Evolutionary conservation across 2,329 filamentous ascomycete genomes (phyloP).

Genomic region (Fusarium incarnatum): DNA sequence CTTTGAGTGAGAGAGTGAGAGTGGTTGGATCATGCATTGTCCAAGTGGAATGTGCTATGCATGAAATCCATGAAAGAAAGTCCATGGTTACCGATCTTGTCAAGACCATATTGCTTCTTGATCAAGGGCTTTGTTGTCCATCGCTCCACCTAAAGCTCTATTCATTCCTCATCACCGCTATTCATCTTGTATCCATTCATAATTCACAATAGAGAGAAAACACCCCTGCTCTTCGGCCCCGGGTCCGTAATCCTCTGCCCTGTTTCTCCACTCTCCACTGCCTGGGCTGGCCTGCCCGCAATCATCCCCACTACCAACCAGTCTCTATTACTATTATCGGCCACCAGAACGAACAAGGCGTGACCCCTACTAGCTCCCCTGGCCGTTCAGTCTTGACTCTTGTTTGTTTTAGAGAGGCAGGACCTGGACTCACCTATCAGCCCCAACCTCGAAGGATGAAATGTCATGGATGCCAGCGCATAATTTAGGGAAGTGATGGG

Average conservation of each 20-base stretch:
- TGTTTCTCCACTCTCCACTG: slow-evolving; percentile 41
- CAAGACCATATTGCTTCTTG: slow-evolving; percentile 2
- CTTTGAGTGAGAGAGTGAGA: slow-evolving; percentile 8
- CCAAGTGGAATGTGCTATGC: slow-evolving; percentile 27
- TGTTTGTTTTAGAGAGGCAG: slow-evolving; percentile 13
- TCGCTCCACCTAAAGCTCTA: slow-evolving; percentile 6
- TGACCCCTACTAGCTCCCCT: slow-evolving; percentile 30
- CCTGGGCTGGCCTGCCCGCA: slow-evolving; percentile 29
- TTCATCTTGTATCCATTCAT: slow-evolving; percentile 12
- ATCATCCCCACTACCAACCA: slow-evolving; percentile 37
- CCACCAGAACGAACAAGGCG: slow-evolving; percentile 36
- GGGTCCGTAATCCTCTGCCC: slow-evolving; percentile 29
- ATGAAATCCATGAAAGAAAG: neutral
- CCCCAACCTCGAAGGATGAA: slow-evolving; percentile 12
- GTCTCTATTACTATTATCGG: slow-evolving; percentile 5
- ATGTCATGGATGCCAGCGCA: slow-evolving; percentile 43
- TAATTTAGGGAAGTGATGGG: slow-evolving; percentile 37
- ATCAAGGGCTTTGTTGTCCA: slow-evolving; percentile 15
- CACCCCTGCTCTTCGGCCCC: slow-evolving; percentile 33
- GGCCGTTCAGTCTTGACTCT: slow-evolving; percentile 26
- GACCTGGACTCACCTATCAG: slow-evolving; percentile 28
- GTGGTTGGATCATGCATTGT: slow-evolving; percentile 22
- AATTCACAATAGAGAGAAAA: slow-evolving; percentile 5
- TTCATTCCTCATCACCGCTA: slow-evolving; percentile 23
- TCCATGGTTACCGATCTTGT: neutral